A percentile compares a stretch with the other conserved stretches of the same genome.
phyloP scores from a whole-genome alignment of 2,329 filamentous ascomycete species.

The Fusarium pilosicola region DNA sequence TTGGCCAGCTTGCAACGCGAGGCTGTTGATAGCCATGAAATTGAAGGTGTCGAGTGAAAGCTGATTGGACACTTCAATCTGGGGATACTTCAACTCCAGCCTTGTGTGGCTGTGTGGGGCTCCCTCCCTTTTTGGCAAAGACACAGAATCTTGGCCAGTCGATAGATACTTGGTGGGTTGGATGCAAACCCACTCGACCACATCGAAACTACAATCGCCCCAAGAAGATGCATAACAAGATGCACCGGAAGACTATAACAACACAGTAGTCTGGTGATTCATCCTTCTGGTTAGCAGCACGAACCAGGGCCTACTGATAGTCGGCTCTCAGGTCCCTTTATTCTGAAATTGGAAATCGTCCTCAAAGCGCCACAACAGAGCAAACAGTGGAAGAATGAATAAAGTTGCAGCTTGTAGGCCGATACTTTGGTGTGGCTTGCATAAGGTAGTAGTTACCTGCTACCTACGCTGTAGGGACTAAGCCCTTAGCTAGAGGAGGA shows the following conservation, averaged over 20 bases:
- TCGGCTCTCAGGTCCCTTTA: no score
- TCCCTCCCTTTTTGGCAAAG: not conserved
- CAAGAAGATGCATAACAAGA: not conserved
- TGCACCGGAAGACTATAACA: not conserved
- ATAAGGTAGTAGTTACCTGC: not conserved
- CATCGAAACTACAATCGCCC: not conserved
- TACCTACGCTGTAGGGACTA: not conserved
- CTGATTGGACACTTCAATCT: constrained; percentile 28
- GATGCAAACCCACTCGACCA: not conserved
- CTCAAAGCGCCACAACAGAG: constrained; percentile 1
- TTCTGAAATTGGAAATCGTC: not conserved
- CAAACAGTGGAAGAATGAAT: constrained; percentile 10
- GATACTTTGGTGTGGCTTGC: not conserved
- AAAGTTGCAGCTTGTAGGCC: constrained; percentile 17
- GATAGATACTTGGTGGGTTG: constrained; percentile 2
- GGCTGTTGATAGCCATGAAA: constrained; percentile 32
- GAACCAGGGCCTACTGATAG: not conserved
- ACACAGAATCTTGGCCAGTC: constrained; percentile 11
- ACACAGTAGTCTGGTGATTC: not conserved
- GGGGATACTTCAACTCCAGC: constrained; percentile 1
- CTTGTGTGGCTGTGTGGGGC: constrained; percentile 25
- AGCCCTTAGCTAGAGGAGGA: not conserved
- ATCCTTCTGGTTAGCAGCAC: not conserved
- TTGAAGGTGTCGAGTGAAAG: not conserved
- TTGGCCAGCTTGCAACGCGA: constrained; percentile 46